Evolutionary conservation across 345 rosid species (phyloP).

Genomic region (Crucihimalaya himalaica): DNA sequence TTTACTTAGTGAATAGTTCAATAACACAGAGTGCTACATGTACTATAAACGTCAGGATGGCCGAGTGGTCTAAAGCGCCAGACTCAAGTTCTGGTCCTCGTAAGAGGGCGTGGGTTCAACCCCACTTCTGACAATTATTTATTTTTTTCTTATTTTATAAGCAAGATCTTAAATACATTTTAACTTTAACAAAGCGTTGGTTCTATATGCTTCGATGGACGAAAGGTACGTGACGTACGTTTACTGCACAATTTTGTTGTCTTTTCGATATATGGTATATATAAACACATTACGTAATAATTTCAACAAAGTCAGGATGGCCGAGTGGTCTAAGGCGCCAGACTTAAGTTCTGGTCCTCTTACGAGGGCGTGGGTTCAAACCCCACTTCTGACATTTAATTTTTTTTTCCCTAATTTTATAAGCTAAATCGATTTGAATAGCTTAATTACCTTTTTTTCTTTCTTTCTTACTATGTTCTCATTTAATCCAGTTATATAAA

Average conservation of each 20-base stretch:
- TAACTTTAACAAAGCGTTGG: too few species aligned
- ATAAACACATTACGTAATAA: too few species aligned
- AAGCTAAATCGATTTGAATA: too few species aligned
- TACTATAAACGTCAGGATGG: constrained; percentile 91
- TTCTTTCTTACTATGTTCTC: background rate
- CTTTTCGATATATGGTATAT: too few species aligned
- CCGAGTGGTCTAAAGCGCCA: constrained; percentile 94
- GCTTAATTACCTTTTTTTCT: background rate
- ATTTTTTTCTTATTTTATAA: too few species aligned
- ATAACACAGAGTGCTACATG: too few species aligned
- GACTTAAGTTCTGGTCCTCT: constrained; percentile 77
- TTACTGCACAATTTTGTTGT: too few species aligned
- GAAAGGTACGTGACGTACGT: too few species aligned
- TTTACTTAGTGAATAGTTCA: too few species aligned
- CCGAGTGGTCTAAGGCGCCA: constrained; percentile 94
- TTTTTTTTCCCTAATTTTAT: background rate
- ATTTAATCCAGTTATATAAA: background rate
- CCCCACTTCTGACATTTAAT: constrained; percentile 7
- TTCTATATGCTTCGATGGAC: too few species aligned
- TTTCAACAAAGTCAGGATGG: constrained; percentile 86
- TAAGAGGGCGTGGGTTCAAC: constrained; percentile 53
- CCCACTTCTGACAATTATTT: too few species aligned
- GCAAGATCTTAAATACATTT: too few species aligned
- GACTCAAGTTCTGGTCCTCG: constrained; percentile 83
- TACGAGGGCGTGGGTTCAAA: constrained; percentile 18